A percentile compares a stretch with the other conserved stretches of the same genome.
Conservation (phyloP, 2,329 filamentous ascomycete genomes). For the Penicillium concentricum region DNA sequence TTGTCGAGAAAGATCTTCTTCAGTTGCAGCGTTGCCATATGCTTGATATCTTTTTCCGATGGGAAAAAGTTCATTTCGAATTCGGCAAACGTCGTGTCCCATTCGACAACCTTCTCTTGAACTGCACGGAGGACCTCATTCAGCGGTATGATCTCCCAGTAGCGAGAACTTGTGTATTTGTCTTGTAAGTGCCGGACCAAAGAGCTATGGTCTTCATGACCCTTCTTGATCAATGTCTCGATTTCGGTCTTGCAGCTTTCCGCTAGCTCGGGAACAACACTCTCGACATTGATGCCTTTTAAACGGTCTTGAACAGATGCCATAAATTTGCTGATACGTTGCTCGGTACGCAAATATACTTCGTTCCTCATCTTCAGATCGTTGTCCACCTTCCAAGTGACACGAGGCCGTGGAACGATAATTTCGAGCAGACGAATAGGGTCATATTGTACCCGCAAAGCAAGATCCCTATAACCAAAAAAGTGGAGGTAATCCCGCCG, state of each 20-base stretch:
- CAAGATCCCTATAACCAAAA: constrained; percentile 83
- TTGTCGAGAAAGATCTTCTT: constrained; percentile 92
- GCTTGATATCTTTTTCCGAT: constrained; percentile 90
- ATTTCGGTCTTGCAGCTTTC: constrained; percentile 81
- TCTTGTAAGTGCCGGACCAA: constrained; percentile 78
- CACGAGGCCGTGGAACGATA: constrained; percentile 80
- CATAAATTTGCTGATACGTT: constrained; percentile 83
- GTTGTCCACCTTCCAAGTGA: constrained; percentile 97
- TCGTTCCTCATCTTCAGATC: constrained; percentile 92
- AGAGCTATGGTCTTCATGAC: constrained; percentile 76
- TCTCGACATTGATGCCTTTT: constrained; percentile 86
- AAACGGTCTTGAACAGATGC: constrained; percentile 78
- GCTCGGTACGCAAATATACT: constrained; percentile 76
- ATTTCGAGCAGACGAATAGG: constrained; percentile 91
- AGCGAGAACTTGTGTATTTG: constrained; percentile 88
- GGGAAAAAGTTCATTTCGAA: constrained; percentile 93
- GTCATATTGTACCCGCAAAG: constrained; percentile 88
- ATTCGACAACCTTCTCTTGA: constrained; percentile 88
- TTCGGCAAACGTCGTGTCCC: constrained; percentile 85
- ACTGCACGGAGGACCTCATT: constrained; percentile 86
- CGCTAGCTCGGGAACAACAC: constrained; percentile 80
- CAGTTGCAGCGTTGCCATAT: constrained; percentile 86
- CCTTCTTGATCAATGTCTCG: constrained; percentile 72
- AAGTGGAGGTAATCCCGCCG: constrained; percentile 90
- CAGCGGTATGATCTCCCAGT: constrained; percentile 94